Percentiles rank a stretch among this genome's conserved stretches.
These are phyloP conservation scores for Annulohypoxylon truncatum DNA, from an alignment of 2,329 filamentous ascomycete species.

Conservation along the genomic window DNA sequence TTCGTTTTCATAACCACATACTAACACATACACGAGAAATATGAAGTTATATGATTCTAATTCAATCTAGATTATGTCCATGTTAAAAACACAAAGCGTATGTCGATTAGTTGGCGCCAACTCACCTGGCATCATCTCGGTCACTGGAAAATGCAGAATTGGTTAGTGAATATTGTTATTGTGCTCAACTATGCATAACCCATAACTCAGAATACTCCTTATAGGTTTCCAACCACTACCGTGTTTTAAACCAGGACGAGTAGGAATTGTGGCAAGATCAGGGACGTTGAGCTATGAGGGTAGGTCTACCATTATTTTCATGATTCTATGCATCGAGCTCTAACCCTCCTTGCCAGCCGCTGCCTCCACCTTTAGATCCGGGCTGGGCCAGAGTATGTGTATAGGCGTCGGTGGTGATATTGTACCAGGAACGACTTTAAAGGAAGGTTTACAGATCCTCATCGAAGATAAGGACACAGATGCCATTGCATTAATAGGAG, in stretches of 20 bases:
- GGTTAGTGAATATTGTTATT: conserved; percentile 36
- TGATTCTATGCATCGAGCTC: background rate
- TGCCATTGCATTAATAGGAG: conserved; percentile 78
- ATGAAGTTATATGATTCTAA: background rate
- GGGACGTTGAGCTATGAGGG: conserved; percentile 79
- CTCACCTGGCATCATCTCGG: conserved; percentile 79
- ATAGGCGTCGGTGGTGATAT: conserved; percentile 81
- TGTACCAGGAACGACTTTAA: conserved; percentile 77
- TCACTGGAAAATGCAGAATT: conserved; percentile 69
- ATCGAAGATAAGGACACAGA: conserved; percentile 74
- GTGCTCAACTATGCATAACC: background rate
- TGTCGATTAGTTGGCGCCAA: conserved; percentile 78
- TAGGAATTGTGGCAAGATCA: conserved; percentile 79
- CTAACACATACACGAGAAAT: background rate
- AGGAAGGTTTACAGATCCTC: conserved; percentile 76
- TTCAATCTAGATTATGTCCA: conserved; percentile 55
- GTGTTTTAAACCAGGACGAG: conserved; percentile 74
- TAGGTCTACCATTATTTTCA: conserved; percentile 30
- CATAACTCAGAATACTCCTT: conserved; percentile 52
- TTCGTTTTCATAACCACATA: background rate
- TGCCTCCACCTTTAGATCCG: conserved; percentile 74
- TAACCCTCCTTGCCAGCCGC: conserved; percentile 61
- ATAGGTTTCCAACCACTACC: conserved; percentile 81
- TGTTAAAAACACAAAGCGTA: conserved; percentile 75
- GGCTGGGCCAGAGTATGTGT: conserved; percentile 77